A percentile compares a stretch with the other conserved stretches of the same genome.
These are phyloP conservation scores for Hypoxylon fuscum DNA, from an alignment of 495 filamentous ascomycete species.

Conservation along the genomic window DNA sequence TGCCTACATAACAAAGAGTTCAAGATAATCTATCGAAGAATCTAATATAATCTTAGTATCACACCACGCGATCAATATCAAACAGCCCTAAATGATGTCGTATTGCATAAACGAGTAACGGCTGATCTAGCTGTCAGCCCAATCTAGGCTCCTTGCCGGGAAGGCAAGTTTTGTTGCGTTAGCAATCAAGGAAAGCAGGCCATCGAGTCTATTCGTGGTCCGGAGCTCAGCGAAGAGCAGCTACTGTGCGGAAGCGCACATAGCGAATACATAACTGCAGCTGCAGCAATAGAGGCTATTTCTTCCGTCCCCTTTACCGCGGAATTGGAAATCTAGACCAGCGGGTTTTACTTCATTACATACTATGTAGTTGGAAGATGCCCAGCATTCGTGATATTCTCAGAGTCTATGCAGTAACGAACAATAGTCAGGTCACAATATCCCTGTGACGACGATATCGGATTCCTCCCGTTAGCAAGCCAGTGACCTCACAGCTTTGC, in stretches of 20 bases:
- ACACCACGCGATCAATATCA: slow-evolving; percentile 3
- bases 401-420: too few species aligned
- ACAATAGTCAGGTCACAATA: slow-evolving; percentile 1
- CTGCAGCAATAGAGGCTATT: background rate
- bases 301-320: background rate
- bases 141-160: slow-evolving; percentile 14
- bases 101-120: slow-evolving; percentile 27
- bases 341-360: too few species aligned
- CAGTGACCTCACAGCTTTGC: slow-evolving; percentile 15
- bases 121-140: slow-evolving; percentile 15
- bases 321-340: background rate
- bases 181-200: slow-evolving; percentile 21
- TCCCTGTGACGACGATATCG: slow-evolving; percentile 7
- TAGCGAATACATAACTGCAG: background rate
- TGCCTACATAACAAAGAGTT: background rate
- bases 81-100: slow-evolving; percentile 34
- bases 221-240: slow-evolving; percentile 34
- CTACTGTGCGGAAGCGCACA: background rate
- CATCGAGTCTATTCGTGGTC: slow-evolving; percentile 16
- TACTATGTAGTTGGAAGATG: too few species aligned
- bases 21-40: background rate
- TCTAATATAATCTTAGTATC: slow-evolving; percentile 4
- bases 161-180: slow-evolving; percentile 28
- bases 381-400: too few species aligned
- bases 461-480: slow-evolving; percentile 1